phyloP scores from a whole-genome alignment of 1,284 basidiomycete species.

The Papiliotrema flavescens region DNA sequence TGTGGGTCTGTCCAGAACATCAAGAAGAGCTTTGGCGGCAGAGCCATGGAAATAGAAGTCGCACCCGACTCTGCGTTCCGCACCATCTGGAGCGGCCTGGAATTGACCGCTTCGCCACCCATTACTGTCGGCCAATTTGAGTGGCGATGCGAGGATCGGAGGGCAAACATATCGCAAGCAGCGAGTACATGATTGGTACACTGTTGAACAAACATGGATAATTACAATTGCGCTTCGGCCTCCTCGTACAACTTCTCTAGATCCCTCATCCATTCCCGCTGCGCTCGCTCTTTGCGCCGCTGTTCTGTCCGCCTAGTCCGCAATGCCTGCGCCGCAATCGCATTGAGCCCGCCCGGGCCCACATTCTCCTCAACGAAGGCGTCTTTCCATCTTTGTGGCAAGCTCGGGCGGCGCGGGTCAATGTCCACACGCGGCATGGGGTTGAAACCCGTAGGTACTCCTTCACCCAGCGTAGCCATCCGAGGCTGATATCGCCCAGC shows the following conservation, averaged over 20 bases:
- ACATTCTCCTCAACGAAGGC: constrained; percentile 24
- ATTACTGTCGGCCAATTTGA: too few species aligned
- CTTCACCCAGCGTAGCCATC: background rate
- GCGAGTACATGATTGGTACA: too few species aligned
- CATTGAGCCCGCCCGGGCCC: background rate
- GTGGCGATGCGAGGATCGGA: too few species aligned
- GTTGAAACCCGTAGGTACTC: background rate
- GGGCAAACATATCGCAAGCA: too few species aligned
- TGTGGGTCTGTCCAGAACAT: too few species aligned
- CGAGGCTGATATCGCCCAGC: background rate
- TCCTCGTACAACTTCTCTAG: constrained; percentile 8
- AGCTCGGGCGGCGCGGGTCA: background rate
- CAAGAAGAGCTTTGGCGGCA: too few species aligned
- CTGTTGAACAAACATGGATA: background rate
- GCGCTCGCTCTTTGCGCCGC: constrained; percentile 16
- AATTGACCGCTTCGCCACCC: too few species aligned
- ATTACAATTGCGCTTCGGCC: constrained; percentile 1
- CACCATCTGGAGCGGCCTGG: too few species aligned
- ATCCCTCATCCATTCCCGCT: constrained; percentile 13
- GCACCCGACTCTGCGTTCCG: too few species aligned
- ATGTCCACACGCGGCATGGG: background rate
- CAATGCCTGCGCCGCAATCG: background rate
- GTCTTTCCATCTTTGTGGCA: background rate
- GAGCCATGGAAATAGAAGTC: too few species aligned
- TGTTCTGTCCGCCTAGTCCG: background rate